phyloP scores from a whole-genome alignment of 176 grass and related monocot genomes.

The Bonia amplexicaulis region DNA sequence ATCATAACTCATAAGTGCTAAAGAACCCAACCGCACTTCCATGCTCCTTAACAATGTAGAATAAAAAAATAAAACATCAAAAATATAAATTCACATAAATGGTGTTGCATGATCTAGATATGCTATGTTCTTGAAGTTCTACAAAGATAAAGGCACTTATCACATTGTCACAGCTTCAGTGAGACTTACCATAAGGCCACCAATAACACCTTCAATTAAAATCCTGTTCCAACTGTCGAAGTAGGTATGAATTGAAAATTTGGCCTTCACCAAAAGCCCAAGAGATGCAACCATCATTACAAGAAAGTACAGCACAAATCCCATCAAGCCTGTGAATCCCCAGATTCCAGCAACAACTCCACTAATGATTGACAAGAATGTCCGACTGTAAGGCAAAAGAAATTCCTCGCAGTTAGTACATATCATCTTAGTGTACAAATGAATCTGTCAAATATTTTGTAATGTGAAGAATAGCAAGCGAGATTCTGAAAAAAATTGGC shows the following conservation, averaged over 20 bases:
- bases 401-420: constrained; percentile 11
- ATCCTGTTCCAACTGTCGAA: constrained; percentile 86
- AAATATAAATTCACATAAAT: not conserved
- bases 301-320: constrained; percentile 78
- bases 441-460: not conserved
- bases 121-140: not conserved
- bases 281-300: constrained; percentile 68
- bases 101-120: not conserved
- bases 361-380: constrained; percentile 88
- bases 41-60: not conserved
- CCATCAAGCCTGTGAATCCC: constrained; percentile 70
- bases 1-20: too few relatives aligned
- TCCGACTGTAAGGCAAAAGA: constrained; percentile 49
- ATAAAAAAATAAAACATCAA: not conserved
- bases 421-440: not conserved
- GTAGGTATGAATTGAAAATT: constrained; percentile 65
- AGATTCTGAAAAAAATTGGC: constrained; percentile 2
- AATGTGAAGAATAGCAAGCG: not conserved
- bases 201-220: constrained; percentile 72
- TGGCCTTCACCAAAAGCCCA: constrained; percentile 54
- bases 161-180: not conserved
- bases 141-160: constrained; percentile 1
- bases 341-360: constrained; percentile 85
- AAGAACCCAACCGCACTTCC: too few relatives aligned
- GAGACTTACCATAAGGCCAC: constrained; percentile 83